phyloP scores from a whole-genome alignment of 192 early-diverging fungal species.

The Coemansia sp. region DNA sequence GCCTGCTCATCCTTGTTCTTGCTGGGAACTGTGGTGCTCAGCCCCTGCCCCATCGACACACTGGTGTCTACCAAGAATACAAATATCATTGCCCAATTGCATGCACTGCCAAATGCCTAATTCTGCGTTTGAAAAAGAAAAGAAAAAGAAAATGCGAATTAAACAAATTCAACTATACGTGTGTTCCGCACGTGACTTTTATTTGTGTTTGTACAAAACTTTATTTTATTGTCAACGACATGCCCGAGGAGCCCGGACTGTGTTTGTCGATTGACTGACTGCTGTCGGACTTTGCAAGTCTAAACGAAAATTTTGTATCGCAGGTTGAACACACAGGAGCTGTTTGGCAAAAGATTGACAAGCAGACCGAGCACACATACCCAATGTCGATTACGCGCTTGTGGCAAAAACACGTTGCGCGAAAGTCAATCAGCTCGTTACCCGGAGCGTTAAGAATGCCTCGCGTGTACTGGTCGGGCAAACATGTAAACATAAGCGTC shows the following conservation, averaged over 20 bases:
- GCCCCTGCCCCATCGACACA: slow-evolving; percentile 74
- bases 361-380: slow-evolving; percentile 96
- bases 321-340: slow-evolving; percentile 78
- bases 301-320: slow-evolving; percentile 72
- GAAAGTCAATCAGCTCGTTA: slow-evolving; percentile 84
- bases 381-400: slow-evolving; percentile 89
- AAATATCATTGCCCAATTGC: slow-evolving; percentile 51
- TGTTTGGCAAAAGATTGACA: slow-evolving; percentile 81
- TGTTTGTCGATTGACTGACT: slow-evolving; percentile 12
- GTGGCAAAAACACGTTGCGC: slow-evolving; percentile 97
- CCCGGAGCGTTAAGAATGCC: slow-evolving; percentile 70
- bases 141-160: neutral
- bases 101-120: neutral
- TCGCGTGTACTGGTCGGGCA: slow-evolving; percentile 78
- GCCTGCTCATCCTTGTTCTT: slow-evolving; percentile 17
- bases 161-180: too few relatives aligned
- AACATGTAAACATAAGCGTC: slow-evolving; percentile 74
- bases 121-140: neutral
- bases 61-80: slow-evolving; percentile 81
- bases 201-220: neutral
- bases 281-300: slow-evolving; percentile 21
- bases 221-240: slow-evolving; percentile 10
- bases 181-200: neutral
- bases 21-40: slow-evolving; percentile 10
- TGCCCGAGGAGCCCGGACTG: slow-evolving; percentile 2